phyloP scores from a whole-genome alignment of 805 yeast species.

The Ogataea haglerorum region DNA sequence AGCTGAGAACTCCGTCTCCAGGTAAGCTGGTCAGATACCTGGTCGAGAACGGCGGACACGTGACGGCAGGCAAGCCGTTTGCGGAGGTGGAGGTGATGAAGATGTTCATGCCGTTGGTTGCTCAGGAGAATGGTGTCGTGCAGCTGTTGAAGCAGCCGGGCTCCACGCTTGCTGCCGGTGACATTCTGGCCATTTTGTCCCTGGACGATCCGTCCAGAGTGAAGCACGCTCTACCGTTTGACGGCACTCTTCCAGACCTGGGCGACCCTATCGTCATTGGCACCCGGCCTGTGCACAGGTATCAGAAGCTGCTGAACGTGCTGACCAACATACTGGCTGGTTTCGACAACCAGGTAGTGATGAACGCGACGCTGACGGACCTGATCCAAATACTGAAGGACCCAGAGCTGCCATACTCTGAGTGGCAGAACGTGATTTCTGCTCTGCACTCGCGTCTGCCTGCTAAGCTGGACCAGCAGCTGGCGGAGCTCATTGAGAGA shows the following conservation, averaged over 20 bases:
- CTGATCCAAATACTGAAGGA: slow-evolving; percentile 72
- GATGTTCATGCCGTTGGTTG: slow-evolving; percentile 97
- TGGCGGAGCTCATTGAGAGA: slow-evolving; percentile 65
- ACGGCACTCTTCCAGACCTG: slow-evolving; percentile 85
- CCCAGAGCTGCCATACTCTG: slow-evolving; percentile 84
- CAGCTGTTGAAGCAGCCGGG: slow-evolving; percentile 97
- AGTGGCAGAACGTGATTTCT: slow-evolving; percentile 82
- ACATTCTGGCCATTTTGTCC: slow-evolving; percentile 89
- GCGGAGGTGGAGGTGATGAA: slow-evolving; percentile 99
- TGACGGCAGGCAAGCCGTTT: slow-evolving; percentile 85
- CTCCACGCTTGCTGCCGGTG: slow-evolving; percentile 95
- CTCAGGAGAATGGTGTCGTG: slow-evolving; percentile 89
- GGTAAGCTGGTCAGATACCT: slow-evolving; percentile 93
- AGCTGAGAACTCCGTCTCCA: slow-evolving; percentile 97
- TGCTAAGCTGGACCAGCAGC: slow-evolving; percentile 62
- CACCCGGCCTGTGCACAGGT: slow-evolving; percentile 77
- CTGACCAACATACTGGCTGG: slow-evolving; percentile 82
- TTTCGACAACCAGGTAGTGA: slow-evolving; percentile 90
- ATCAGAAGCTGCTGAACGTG: slow-evolving; percentile 52
- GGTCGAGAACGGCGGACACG: slow-evolving; percentile 94
- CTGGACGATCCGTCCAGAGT: slow-evolving; percentile 97
- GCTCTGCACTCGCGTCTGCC: slow-evolving; percentile 93
- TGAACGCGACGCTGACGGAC: slow-evolving; percentile 76
- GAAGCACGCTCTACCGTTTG: slow-evolving; percentile 92
- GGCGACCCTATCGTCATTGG: slow-evolving; percentile 86